Conservation (phyloP, 2,329 filamentous ascomycete genomes). For the Teratosphaeria destructans region DNA sequence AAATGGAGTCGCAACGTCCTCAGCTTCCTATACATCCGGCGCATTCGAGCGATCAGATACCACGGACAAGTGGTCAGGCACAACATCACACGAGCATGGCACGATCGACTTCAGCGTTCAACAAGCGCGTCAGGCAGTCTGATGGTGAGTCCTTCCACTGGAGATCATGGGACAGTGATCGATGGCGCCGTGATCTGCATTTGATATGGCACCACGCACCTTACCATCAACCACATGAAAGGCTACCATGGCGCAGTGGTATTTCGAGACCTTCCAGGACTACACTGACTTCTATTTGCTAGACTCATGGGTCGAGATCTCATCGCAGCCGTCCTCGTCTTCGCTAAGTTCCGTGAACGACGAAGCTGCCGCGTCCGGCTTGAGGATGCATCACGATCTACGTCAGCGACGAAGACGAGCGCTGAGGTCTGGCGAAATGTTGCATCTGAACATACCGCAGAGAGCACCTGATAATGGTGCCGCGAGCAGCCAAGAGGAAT, state of each 20-base stretch:
- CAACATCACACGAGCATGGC: constrained; percentile 16
- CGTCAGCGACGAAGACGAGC: constrained; percentile 48
- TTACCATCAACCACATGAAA: not conserved
- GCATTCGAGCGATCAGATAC: constrained; percentile 11
- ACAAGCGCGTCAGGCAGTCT: constrained; percentile 16
- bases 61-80: constrained; percentile 9
- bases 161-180: not conserved
- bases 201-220: not conserved
- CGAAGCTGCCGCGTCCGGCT: constrained; percentile 82
- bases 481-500: constrained; percentile 80
- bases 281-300: constrained; percentile 24
- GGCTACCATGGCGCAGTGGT: constrained; percentile 11
- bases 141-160: constrained; percentile 17
- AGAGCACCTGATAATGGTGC: constrained; percentile 37
- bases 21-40: not conserved
- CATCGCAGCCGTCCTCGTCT: constrained; percentile 85
- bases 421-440: constrained; percentile 32
- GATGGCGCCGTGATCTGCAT: not conserved
- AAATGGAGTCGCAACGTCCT: constrained; percentile 3
- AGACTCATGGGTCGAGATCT: constrained; percentile 96
- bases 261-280: constrained; percentile 8
- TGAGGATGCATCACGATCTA: constrained; percentile 60
- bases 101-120: constrained; percentile 20
- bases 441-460: constrained; percentile 30
- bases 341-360: constrained; percentile 76